These are phyloP conservation scores for Madurella mycetomatis DNA, from an alignment of 2,329 filamentous ascomycete genomes.

Conservation along the genomic window DNA sequence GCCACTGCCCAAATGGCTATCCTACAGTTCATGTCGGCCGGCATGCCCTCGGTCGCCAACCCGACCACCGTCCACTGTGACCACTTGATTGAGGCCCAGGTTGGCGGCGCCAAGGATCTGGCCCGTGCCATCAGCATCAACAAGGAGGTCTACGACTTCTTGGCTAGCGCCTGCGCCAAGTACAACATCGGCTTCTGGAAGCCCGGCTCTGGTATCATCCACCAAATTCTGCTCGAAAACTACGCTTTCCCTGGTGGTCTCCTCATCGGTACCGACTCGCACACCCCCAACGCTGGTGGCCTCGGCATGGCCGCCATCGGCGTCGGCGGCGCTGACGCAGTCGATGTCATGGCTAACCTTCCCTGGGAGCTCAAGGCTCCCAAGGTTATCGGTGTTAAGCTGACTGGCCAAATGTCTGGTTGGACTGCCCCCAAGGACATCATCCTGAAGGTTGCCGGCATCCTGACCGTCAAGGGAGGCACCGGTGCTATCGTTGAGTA, in stretches of 20 bases:
- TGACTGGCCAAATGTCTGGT: slow-evolving; percentile 82
- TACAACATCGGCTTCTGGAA: slow-evolving; percentile 99
- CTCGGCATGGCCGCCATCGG: slow-evolving; percentile 92
- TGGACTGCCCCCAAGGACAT: slow-evolving; percentile 97
- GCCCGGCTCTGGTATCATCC: slow-evolving; percentile 97
- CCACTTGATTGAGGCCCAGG: slow-evolving; percentile 96
- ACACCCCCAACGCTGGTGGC: slow-evolving; percentile 96
- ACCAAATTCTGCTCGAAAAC: slow-evolving; percentile 98
- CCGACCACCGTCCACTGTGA: slow-evolving; percentile 97
- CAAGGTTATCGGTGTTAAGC: slow-evolving; percentile 92
- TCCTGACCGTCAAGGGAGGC: slow-evolving; percentile 95
- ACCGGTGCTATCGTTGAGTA: slow-evolving; percentile 89
- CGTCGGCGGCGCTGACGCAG: slow-evolving; percentile 96
- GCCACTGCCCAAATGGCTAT: slow-evolving; percentile 99
- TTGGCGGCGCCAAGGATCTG: slow-evolving; percentile 91
- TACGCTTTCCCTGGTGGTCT: slow-evolving; percentile 98
- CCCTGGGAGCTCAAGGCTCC: slow-evolving; percentile 98
- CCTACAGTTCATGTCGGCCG: slow-evolving; percentile 98
- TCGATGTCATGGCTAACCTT: slow-evolving; percentile 95
- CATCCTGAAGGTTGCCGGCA: slow-evolving; percentile 94
- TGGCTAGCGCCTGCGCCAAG: slow-evolving; percentile 89
- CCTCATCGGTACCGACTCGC: slow-evolving; percentile 95
- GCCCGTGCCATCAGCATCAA: slow-evolving; percentile 87
- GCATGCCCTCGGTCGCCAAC: slow-evolving; percentile 92
- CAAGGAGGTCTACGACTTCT: slow-evolving; percentile 99